Evolutionary conservation across 176 grass and related monocot genomes (phyloP), one percentile per base, ranked within the genome.

Genomic region (Cenchrus americanus): DNA sequence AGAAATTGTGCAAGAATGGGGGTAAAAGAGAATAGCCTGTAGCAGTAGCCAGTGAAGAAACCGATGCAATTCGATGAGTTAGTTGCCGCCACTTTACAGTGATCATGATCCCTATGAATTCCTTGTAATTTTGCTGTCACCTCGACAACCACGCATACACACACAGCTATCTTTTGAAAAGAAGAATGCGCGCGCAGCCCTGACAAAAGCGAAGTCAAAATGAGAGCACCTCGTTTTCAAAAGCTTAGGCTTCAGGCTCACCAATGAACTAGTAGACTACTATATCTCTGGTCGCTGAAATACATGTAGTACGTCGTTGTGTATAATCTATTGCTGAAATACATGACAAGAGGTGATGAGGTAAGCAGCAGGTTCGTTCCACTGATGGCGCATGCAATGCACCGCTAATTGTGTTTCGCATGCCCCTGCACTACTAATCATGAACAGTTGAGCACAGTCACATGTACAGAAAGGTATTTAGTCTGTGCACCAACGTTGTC

Each of bases 71-170:
- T 79, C 74, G 62, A 54, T 79, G 54, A 84, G 84, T 69, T 90
- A 21, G 80, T 60, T 80, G 52, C 60, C 37, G 23, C 80, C 70
- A 62, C 84, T 90, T 90, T 84, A 84, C 89, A 80, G 69, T 75
- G 79, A 81, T 69, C 80, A 90, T 84, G 89, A 90, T 90, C 89
- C 88, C 84, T 84, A 90, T 87, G 84, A 90, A 87, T 87, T 87
- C 44, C 80, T 77, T 84, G 44, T 84, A 74, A 73, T 80, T 90
- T 87, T 84, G 80, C 69, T 67, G 80, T 58, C 84, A 49, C 80
- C 84, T 87, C 69, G 80, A 44, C 62, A 47, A 41, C 30, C 89
- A 80, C 69, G 69, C 89, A 53, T 12, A 9, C 59, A 50, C 42
- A 47, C 9, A 53, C 17, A 9, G 22, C 43, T 37, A 61, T 86